Base-by-base conservation (phyloP, 768 basidiomycete genomes). In the Boletus reticulatus region DNA sequence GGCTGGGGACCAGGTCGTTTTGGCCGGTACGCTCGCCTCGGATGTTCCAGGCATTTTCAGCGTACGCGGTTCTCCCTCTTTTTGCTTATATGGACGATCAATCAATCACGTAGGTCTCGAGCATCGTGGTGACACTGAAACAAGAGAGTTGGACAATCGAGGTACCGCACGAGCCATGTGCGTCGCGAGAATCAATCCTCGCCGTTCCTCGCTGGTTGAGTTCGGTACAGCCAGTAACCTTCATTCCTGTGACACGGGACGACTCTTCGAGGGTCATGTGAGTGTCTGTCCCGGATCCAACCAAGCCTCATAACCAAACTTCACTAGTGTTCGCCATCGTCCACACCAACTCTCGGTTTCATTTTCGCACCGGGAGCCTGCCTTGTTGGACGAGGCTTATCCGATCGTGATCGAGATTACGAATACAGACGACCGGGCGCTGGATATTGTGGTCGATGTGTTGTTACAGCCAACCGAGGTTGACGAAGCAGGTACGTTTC, bases 321-420 rank as follows among this genome's bases (percentile, higher is more conserved):
- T 47, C 53, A 42, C 38, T 37, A 90, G 87, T 20, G 80, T 90
- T 41, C 83, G 80, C 47, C 79, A 86, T 58, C 81, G 81, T 20
- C 78, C 84, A 0, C 90, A 91, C 57, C 69, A 71, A 0, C 62
- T 96, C 4, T 62, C 71, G 5, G 72, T 91, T 19, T 72, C 76
- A 0, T 66, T 94, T 43, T 68, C 75, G 1, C 87, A 93, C 54
- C 72, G 80, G 0, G 69, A 79, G 2, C 88, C 89, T 0, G 92
- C 92, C 1, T 90, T 87, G 67, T 70, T 96, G 36, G 86, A 89
- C 58, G 95, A 97, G 68, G 78, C 81, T 43, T 91, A 89, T 64
- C 85, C 89, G 0, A 86, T 98, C 61, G 66, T 68, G 12, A 75
- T 98, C 41, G 77, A 83, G 44, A 77, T 96, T 14, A 81, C 73